A percentile compares a stretch with the other conserved stretches of the same genome.
These are phyloP conservation scores for Remersonia thermophila DNA, from an alignment of 2,329 filamentous ascomycete genomes.

Conservation along the genomic window DNA sequence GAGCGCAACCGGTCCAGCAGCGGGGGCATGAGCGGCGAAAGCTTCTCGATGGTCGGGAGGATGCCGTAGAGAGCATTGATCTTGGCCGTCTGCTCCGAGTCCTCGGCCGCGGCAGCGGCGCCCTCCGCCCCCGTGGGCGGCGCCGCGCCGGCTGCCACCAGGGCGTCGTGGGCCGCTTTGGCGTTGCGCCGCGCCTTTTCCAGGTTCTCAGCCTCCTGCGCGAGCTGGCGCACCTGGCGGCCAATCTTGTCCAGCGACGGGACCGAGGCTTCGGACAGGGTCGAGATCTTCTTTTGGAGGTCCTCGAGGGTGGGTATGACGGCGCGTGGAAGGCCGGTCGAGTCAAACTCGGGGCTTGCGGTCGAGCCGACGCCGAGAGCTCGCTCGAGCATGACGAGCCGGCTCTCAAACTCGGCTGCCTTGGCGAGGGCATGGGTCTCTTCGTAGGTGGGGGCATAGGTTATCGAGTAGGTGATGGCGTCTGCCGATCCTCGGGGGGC, in stretches of 20 bases:
- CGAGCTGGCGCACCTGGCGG: slow-evolving; percentile 56
- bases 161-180: slow-evolving; percentile 47
- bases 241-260: slow-evolving; percentile 62
- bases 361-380: slow-evolving; percentile 66
- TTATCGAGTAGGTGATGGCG: slow-evolving; percentile 48
- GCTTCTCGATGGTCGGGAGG: slow-evolving; percentile 73
- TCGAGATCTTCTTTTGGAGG: slow-evolving; percentile 68
- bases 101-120: slow-evolving; percentile 27
- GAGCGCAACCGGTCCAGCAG: slow-evolving; percentile 77
- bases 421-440: slow-evolving; percentile 62
- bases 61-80: slow-evolving; percentile 87
- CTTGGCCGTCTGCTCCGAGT: slow-evolving; percentile 66
- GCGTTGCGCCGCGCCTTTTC: slow-evolving; percentile 52
- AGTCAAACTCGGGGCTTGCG: slow-evolving; percentile 48
- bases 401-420: slow-evolving; percentile 76
- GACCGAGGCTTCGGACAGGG: slow-evolving; percentile 60
- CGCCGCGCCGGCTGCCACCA: slow-evolving; percentile 34
- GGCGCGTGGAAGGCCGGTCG: slow-evolving; percentile 47
- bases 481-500: slow-evolving; percentile 13
- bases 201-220: slow-evolving; percentile 59
- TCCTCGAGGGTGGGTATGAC: slow-evolving; percentile 72
- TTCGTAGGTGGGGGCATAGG: slow-evolving; percentile 51
- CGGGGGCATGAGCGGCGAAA: slow-evolving; percentile 73
- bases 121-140: slow-evolving; percentile 23
- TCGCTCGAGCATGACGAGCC: slow-evolving; percentile 67